Evolutionary conservation across 352 stramenopile genomes (phyloP), one percentile per base, ranked within the genome.

Genomic region (Detonula confervacea): DNA sequence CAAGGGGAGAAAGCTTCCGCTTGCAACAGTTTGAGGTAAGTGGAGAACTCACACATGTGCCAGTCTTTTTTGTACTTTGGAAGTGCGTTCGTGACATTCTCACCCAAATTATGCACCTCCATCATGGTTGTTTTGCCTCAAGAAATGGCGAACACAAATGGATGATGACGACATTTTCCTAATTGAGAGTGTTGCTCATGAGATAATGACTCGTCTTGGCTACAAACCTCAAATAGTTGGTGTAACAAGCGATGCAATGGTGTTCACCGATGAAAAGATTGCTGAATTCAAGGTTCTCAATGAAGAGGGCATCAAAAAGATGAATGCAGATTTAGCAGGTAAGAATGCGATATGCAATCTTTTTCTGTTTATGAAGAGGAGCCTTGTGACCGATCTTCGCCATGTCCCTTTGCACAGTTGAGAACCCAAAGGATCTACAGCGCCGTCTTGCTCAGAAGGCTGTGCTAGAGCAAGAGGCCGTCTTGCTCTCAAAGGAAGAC

Each of bases 161-260:
- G 70, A 78, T 1, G 25, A 47, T 11, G 61, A 70, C 0, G 75
- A 79, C 22, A n/a, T 83, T 27, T 46, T 60, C 12, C 25, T 83
- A 33, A 18, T 83, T 33, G 75, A 83, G 55, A 74, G 67, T 12
- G 55, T 75, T 14, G 75, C 68, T 8, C 66, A 60, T 56, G 49
- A 74, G n/a, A 37, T 55, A 12, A 83, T 83, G 75, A 55, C 25
- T 16, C 46, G 24, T 6, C 46, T 83, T 12, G 75, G 68, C 5
- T 83, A 83, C 33, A 18, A 83, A 37, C n/a, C 51, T 30, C 25
- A 73, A n/a, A 2, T 71, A 44, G 64, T 79, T n/a, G 56, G 56
- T 1, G 12, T 18, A 4, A 16, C 11, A 0, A 33, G 27, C 27
- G 56, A 83, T 24, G 27, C 33, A 30, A 30, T 52, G 5, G 42